These are phyloP conservation scores for Xylariaceae sp. DNA, from an alignment of 2,329 filamentous ascomycete species.

Conservation along the genomic window DNA sequence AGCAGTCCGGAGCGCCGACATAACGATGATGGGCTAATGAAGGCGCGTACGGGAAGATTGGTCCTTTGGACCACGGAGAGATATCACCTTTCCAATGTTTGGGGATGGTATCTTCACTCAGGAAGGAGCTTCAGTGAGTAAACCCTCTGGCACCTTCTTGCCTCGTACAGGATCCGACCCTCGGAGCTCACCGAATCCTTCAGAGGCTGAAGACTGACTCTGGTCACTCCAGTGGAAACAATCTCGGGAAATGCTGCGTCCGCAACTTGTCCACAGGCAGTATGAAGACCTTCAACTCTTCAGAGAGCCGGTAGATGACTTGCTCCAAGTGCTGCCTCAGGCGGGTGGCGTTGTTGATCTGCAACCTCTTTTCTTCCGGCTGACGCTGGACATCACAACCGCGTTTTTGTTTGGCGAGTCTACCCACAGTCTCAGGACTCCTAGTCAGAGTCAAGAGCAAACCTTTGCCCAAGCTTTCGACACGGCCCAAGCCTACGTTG, in stretches of 20 bases:
- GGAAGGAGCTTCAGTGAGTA: conserved; percentile 18
- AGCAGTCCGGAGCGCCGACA: too few relatives aligned
- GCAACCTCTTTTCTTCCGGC: conserved; percentile 18
- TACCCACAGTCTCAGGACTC: conserved; percentile 10
- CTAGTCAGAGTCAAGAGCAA: conserved; percentile 6
- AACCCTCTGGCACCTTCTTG: too few relatives aligned
- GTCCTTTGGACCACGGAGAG: conserved; percentile 17
- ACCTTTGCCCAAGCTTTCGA: conserved; percentile 15
- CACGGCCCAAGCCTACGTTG: conserved; percentile 13
- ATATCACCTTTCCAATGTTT: conserved; percentile 23
- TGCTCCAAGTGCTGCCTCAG: conserved; percentile 11
- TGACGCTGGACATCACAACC: conserved; percentile 20
- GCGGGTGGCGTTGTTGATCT: conserved; percentile 13
- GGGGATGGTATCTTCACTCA: conserved; percentile 30
- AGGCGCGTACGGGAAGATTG: too few relatives aligned
- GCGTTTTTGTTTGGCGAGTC: conserved; percentile 21
- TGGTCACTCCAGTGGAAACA: conserved; percentile 23
- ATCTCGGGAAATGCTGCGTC: conserved; percentile 26
- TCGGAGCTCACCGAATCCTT: too few relatives aligned
- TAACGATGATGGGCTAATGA: not conserved
- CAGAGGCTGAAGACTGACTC: too few relatives aligned
- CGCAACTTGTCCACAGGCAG: conserved; percentile 21
- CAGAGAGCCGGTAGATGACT: conserved; percentile 13
- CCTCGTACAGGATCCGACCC: too few relatives aligned
- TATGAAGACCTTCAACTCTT: conserved; percentile 16